These are phyloP conservation scores for Calocybe cyanea DNA, from an alignment of 768 basidiomycete species.

Conservation along the genomic window DNA sequence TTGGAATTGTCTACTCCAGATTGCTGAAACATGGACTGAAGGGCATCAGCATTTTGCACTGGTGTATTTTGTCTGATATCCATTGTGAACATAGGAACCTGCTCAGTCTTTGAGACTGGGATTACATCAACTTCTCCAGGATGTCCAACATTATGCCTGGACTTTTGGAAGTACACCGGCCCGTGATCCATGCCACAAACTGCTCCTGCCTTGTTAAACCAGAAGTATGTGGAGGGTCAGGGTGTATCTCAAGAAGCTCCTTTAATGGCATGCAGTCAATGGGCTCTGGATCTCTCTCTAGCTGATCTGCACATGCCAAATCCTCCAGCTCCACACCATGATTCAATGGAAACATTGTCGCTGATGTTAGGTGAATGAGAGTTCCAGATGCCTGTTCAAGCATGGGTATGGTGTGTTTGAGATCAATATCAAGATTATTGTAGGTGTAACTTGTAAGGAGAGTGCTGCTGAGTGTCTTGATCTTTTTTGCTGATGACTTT, in stretches of 20 bases:
- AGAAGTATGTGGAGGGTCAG: no score
- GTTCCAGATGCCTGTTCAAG: conserved; percentile 21
- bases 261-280: conserved; percentile 16
- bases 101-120: no score
- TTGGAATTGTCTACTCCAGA: no score
- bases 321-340: conserved; percentile 20
- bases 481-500: conserved; percentile 11
- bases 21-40: no score
- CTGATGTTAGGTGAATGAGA: conserved; percentile 32
- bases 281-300: conserved; percentile 25
- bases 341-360: conserved; percentile 24
- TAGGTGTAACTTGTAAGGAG: conserved; percentile 29
- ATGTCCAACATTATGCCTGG: no score
- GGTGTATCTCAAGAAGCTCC: background rate
- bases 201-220: no score
- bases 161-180: no score
- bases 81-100: no score
- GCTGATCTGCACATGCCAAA: conserved; percentile 26
- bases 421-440: conserved; percentile 40
- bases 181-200: no score
- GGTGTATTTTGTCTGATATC: no score
- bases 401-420: conserved; percentile 26
- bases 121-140: no score
- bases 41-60: no score
- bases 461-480: conserved; percentile 20